Evolutionary conservation across 306 rosid genomes (phyloP), one percentile per base, ranked within the genome.

Genomic region (Corylus americana): DNA sequence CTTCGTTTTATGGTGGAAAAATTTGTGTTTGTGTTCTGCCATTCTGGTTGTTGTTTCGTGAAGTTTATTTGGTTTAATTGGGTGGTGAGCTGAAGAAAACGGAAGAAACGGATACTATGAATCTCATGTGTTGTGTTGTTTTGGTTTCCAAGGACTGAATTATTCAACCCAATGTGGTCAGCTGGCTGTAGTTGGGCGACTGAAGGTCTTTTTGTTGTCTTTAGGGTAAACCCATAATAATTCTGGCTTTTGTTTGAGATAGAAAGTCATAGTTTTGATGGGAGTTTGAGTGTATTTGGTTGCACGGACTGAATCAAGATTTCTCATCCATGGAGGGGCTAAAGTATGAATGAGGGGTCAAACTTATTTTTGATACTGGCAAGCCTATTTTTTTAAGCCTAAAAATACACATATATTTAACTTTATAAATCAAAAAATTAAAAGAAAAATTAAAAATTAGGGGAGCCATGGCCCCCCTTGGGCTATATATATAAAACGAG

Each of bases 81-180:
- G 66, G 51, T 42, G 18, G 72, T 5, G 50, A 8, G 72, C 27
- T 14, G 18, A 42, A 1, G 44, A 6, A 18, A 67, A 67, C 51
- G 20, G 18, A 9, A 18, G 49, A 39, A 67, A 39, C 20, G 3
- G 51, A 67, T 51, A 67, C 72, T 59, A 57, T 54, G 80, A 75
- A 68, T 75, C 55, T 64, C 22, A 68, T 61, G 78, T 71, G 7
- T 70, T 74, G 14, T 31, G n/a, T 74, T 73, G 77, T 73, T 37
- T 76, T 25, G 29, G 53, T 55, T 76, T 67, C 70, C 10, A 20
- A 75, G 4, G 58, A 35, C 61, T 69, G 72, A 76, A 73, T 18
- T 29, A 11, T 37, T 58, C 25, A 67, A 68, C 44, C 18, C 4
- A 54, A 61, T 29, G 77, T 67, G 57, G 14, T 50, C 45, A 16